Evolutionary conservation across 148 eudicot species (phyloP), one percentile per base, ranked within the genome.

Genomic region (Chenopodium suecicum): DNA sequence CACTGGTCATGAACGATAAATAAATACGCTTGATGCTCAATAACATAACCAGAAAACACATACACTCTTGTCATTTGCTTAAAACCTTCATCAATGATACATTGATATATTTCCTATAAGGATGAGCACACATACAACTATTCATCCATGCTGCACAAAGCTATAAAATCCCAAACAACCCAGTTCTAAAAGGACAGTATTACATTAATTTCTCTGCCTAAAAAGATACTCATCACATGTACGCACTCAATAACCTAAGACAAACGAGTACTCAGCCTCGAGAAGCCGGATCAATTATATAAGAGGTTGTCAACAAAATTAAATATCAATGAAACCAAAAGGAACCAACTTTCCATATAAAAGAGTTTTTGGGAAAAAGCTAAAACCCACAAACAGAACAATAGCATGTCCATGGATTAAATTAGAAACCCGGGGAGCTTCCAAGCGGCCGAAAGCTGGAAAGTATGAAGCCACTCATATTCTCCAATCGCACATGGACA

Each of bases 1-100:
- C 92, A 92, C 60, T 82, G 87, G 68, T 89, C 93, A 62, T 91
- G 85, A 60, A 58, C 22, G n/a, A n/a, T 22, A 62, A 50, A 76
- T 20, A 54, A 46, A 3, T 47, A 22, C 9, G 10, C 1, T 22
- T 62, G 25, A 62, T 62, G 25, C 65, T 62, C 25, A 62, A 23
- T 62, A 52, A 48, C 46, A 25, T 13, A 2, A 27, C 25, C 72
- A 66, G 48, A 2, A 41, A 50, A 29, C 37, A 77, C 9, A 14
- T 65, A 72, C 41, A 78, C 58, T 46, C 47, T 56, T 23, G 44
- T 48, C 17, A 66, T 47, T 29, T 66, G 32, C 64, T 17, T 60
- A 48, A n/a, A 25, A 0, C 22, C 73, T 25, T 34, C 27, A 22
- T 4, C 7, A 63, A 48, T 47, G 7, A 19, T 12, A 62, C n/a